Conservation (phyloP, 2,329 filamentous ascomycete species). For the Bretziella fagacearum region DNA sequence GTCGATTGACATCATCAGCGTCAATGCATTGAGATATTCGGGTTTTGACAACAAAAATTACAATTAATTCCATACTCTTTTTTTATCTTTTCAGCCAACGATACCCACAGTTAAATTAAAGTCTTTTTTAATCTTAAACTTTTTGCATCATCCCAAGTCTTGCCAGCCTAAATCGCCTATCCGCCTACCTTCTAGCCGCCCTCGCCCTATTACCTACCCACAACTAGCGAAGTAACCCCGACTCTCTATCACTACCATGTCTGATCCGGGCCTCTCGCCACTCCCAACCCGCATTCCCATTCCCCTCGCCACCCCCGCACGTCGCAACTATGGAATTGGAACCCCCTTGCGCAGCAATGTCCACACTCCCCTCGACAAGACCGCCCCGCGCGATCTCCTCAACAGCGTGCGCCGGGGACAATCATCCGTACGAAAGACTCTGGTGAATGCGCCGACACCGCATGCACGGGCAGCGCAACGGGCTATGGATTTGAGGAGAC, state of each 20-base stretch:
- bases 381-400: slow-evolving; percentile 22
- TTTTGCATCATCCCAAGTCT: no score
- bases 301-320: slow-evolving; percentile 14
- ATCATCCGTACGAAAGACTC: slow-evolving; percentile 18
- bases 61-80: not conserved
- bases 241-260: not conserved
- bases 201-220: no score
- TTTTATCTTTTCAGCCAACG: no score
- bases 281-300: slow-evolving; percentile 8
- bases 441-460: slow-evolving; percentile 32
- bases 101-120: no score
- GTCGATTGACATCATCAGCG: slow-evolving; percentile 2
- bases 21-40: not conserved
- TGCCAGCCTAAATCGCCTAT: no score
- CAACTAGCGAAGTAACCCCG: no score
- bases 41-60: not conserved
- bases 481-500: slow-evolving; percentile 40
- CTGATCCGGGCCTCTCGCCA: slow-evolving; percentile 8
- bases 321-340: slow-evolving; percentile 10
- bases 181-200: no score
- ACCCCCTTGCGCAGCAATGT: slow-evolving; percentile 22
- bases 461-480: slow-evolving; percentile 44
- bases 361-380: slow-evolving; percentile 28
- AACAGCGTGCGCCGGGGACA: slow-evolving; percentile 27
- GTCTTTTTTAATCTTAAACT: no score